Evolutionary conservation across 2,329 filamentous ascomycete species (phyloP).

Genomic region (Bipolaris victoriae): DNA sequence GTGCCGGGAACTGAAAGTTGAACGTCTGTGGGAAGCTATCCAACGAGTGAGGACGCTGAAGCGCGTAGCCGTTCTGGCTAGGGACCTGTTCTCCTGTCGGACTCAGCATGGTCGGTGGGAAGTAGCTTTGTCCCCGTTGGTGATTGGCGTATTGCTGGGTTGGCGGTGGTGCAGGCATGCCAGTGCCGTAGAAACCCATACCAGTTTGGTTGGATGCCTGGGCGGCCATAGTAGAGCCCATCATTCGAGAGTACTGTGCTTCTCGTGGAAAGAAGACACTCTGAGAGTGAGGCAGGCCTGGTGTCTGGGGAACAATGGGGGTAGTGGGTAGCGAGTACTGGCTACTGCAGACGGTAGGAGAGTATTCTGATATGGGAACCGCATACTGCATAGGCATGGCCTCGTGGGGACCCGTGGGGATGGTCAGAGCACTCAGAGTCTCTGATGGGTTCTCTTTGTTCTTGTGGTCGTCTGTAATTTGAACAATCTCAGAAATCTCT

Average conservation of each 20-base stretch:
- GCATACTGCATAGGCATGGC: constrained; percentile 25
- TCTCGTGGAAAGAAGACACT: constrained; percentile 28
- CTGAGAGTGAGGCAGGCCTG: constrained; percentile 28
- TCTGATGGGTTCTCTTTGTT: constrained; percentile 53
- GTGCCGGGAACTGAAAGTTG: constrained; percentile 27
- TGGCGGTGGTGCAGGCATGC: constrained; percentile 15
- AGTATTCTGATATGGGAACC: constrained; percentile 30
- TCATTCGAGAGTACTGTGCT: constrained; percentile 21
- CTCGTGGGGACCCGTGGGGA: constrained; percentile 22
- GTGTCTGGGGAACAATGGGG: constrained; percentile 28
- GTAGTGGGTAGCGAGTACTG: constrained; percentile 39
- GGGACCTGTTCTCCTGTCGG: constrained; percentile 26
- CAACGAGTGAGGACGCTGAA: constrained; percentile 36
- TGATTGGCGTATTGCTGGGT: constrained; percentile 23
- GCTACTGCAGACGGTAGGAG: constrained; percentile 28
- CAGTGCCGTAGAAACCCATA: constrained; percentile 19
- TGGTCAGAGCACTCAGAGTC: constrained; percentile 26
- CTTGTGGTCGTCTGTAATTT: constrained; percentile 98
- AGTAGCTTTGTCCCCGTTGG: constrained; percentile 31
- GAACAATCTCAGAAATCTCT: constrained; percentile 77
- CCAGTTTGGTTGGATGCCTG: constrained; percentile 19
- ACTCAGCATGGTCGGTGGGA: constrained; percentile 30
- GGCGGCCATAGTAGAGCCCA: constrained; percentile 12
- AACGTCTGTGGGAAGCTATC: constrained; percentile 31
- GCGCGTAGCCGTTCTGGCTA: constrained; percentile 22